phyloP scores from a whole-genome alignment of 2,329 filamentous ascomycete species.

The Sarocladium kiliense region DNA sequence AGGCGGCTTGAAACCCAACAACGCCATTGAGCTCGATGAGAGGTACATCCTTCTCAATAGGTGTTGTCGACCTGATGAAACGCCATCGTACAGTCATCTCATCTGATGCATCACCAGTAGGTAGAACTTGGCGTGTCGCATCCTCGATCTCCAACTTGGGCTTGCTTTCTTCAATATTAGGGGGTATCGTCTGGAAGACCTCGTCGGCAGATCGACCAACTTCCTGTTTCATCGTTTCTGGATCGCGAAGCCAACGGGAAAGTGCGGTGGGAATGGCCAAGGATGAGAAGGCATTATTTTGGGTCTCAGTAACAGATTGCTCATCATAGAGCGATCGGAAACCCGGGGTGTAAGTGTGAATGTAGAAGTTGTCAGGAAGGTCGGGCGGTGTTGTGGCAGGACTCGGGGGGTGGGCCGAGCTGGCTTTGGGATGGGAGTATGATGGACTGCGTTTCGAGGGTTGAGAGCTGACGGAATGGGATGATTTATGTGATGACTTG shows the following conservation, averaged over 20 bases:
- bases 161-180: conserved; percentile 37
- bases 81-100: conserved; percentile 59
- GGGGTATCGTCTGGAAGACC: conserved; percentile 57
- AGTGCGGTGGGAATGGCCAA: conserved; percentile 70
- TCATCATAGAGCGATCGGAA: conserved; percentile 73
- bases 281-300: conserved; percentile 74
- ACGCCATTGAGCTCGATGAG: conserved; percentile 72
- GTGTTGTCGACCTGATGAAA: conserved; percentile 47
- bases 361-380: conserved; percentile 54
- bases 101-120: not conserved
- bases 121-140: conserved; percentile 21
- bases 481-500: conserved; percentile 76
- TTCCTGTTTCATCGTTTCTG: conserved; percentile 61
- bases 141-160: conserved; percentile 47
- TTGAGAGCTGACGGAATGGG: conserved; percentile 68
- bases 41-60: conserved; percentile 52
- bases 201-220: conserved; percentile 61
- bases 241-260: conserved; percentile 73
- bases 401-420: conserved; percentile 61
- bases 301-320: conserved; percentile 50
- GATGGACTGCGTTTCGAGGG: conserved; percentile 60
- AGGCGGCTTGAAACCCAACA: conserved; percentile 68
- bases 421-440: conserved; percentile 56
- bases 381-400: conserved; percentile 71
- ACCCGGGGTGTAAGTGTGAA: conserved; percentile 67